Conservation (phyloP, 2,329 filamentous ascomycete genomes). For the Proliferodiscus dingleyae region DNA sequence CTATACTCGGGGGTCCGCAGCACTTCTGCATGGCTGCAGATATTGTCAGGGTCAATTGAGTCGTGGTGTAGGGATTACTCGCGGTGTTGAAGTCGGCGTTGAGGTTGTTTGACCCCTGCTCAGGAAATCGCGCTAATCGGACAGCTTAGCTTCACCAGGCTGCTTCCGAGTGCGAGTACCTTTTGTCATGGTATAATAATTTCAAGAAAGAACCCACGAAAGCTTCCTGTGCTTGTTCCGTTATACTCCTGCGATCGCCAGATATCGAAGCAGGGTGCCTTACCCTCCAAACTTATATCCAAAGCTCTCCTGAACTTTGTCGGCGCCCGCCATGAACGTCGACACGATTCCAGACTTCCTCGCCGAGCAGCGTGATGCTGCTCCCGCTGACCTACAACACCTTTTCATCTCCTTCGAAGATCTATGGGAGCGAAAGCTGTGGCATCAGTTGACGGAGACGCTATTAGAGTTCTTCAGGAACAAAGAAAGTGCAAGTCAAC, state of each 20-base stretch:
- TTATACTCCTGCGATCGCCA: not conserved
- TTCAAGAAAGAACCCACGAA: slow-evolving; percentile 7
- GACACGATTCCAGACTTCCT: slow-evolving; percentile 91
- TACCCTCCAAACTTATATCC: not conserved
- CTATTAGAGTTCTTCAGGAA: slow-evolving; percentile 85
- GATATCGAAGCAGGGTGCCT: not conserved
- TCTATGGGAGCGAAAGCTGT: slow-evolving; percentile 96
- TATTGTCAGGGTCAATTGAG: slow-evolving; percentile 22
- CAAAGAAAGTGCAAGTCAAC: slow-evolving; percentile 74
- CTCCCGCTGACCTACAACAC: slow-evolving; percentile 81
- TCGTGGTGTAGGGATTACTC: slow-evolving; percentile 3
- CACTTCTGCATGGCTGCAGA: slow-evolving; percentile 35
- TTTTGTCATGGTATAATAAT: slow-evolving; percentile 6
- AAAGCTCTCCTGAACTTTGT: not conserved
- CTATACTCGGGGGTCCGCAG: slow-evolving; percentile 43
- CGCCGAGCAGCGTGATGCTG: slow-evolving; percentile 79
- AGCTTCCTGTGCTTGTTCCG: not conserved
- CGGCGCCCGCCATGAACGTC: slow-evolving; percentile 60
- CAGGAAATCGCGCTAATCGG: slow-evolving; percentile 15
- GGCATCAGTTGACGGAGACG: slow-evolving; percentile 94
- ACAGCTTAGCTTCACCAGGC: slow-evolving; percentile 12
- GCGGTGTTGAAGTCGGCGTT: slow-evolving; percentile 10
- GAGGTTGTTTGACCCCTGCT: slow-evolving; percentile 12
- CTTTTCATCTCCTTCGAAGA: slow-evolving; percentile 91
- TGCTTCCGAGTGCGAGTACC: slow-evolving; percentile 13